Percentiles rank a stretch among this genome's conserved stretches.
These are phyloP conservation scores for Geotrichum cucujoidarum DNA, from an alignment of 1,139 yeast genomes.

Conservation along the genomic window DNA sequence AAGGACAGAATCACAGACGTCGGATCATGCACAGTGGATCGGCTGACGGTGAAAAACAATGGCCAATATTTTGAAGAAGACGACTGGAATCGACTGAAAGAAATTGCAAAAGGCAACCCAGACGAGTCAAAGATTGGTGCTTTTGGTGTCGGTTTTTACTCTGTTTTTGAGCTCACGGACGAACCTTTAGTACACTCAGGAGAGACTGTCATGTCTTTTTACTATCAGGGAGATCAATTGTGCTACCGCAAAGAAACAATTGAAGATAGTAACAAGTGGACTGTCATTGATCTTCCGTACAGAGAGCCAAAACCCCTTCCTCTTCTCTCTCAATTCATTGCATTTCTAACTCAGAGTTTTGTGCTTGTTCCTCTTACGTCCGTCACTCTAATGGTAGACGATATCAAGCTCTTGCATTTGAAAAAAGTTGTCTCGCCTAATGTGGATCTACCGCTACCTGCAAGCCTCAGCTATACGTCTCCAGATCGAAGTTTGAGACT, in stretches of 20 bases:
- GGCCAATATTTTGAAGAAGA: slow-evolving; percentile 38
- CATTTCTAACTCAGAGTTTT: slow-evolving; percentile 40
- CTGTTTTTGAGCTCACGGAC: slow-evolving; percentile 95
- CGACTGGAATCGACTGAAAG: slow-evolving; percentile 41
- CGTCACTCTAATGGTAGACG: slow-evolving; percentile 34
- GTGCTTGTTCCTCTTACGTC: slow-evolving; percentile 35
- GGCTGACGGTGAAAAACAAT: slow-evolving; percentile 37
- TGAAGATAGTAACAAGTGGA: slow-evolving; percentile 33
- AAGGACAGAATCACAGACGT: slow-evolving; percentile 25
- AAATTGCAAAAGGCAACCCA: slow-evolving; percentile 48
- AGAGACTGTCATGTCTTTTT: slow-evolving; percentile 37
- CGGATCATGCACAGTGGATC: slow-evolving; percentile 30
- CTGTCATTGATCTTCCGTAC: slow-evolving; percentile 40
- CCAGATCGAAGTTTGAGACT: slow-evolving; percentile 30
- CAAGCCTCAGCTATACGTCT: slow-evolving; percentile 28
- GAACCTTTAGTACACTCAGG: slow-evolving; percentile 43
- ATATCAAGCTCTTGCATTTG: slow-evolving; percentile 30
- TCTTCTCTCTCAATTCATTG: slow-evolving; percentile 35
- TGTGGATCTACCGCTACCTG: slow-evolving; percentile 28
- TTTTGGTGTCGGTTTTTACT: slow-evolving; percentile 99
- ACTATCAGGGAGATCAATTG: slow-evolving; percentile 40
- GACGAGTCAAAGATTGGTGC: slow-evolving; percentile 99
- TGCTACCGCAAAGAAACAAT: slow-evolving; percentile 33
- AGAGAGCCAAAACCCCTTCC: slow-evolving; percentile 33
- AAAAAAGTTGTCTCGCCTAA: slow-evolving; percentile 31